Evolutionary conservation across 495 filamentous ascomycete genomes (phyloP).

Genomic region (Aspergillus homomorphus): DNA sequence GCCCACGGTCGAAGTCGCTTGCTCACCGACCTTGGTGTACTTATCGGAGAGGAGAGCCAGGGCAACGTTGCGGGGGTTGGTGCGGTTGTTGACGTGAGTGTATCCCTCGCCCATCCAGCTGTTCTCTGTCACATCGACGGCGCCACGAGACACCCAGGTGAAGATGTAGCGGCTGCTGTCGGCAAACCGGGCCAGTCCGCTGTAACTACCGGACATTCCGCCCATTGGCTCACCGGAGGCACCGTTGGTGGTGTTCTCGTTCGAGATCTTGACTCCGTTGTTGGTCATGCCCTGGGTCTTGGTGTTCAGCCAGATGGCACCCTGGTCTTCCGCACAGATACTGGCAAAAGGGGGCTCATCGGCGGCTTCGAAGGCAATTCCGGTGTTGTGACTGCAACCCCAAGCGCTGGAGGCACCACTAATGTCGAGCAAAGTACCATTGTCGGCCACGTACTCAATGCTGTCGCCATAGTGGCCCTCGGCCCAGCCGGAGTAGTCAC

Average conservation of each 20-base stretch:
- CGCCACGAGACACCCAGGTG: slow-evolving; percentile 51
- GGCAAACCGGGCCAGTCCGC: slow-evolving; percentile 44
- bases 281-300: slow-evolving; percentile 47
- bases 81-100: slow-evolving; percentile 44
- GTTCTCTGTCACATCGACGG: slow-evolving; percentile 45
- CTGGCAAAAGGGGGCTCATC: slow-evolving; percentile 48
- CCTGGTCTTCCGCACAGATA: slow-evolving; percentile 55
- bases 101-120: slow-evolving; percentile 51
- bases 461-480: slow-evolving; percentile 53
- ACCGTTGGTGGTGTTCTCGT: slow-evolving; percentile 55
- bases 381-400: slow-evolving; percentile 59
- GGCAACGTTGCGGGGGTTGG: slow-evolving; percentile 50
- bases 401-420: slow-evolving; percentile 45
- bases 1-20: slow-evolving; percentile 47
- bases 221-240: slow-evolving; percentile 53
- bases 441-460: slow-evolving; percentile 48
- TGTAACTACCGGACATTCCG: slow-evolving; percentile 55
- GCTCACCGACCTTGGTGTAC: slow-evolving; percentile 42
- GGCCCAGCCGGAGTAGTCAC: slow-evolving; percentile 48
- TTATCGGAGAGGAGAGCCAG: slow-evolving; percentile 47
- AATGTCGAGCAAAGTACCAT: slow-evolving; percentile 42
- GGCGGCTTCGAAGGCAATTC: slow-evolving; percentile 54
- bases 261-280: slow-evolving; percentile 51
- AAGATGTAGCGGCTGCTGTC: slow-evolving; percentile 47
- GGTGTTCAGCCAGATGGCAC: slow-evolving; percentile 57